Base-by-base conservation (phyloP, 1,284 basidiomycete genomes). In the Bondarzewia mesenterica region DNA sequence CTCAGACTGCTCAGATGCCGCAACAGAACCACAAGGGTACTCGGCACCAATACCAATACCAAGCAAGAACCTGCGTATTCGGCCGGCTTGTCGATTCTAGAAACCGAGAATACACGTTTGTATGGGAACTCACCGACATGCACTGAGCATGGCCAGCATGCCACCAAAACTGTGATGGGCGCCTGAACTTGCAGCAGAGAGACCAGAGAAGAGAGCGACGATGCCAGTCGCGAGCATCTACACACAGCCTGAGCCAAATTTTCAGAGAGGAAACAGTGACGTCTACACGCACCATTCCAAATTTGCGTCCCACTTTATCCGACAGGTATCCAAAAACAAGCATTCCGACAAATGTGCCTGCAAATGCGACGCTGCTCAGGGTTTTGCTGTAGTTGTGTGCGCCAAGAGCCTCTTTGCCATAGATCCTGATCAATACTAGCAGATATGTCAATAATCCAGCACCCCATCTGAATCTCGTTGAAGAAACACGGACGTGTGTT, bases 21-120 rank as follows among this genome's bases (percentile, higher is more conserved):
- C 90, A n/a, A 96, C 92, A 3, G 85, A 88, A 6, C 93, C 93
- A 52, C 85, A 88, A 5, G 92, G 93, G 56, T 96, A 95, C 63
- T 94, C 90, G 10, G 91, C 91, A 22, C 92, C 93, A 7, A 92
- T 72, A 37, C 89, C 89, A 50, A 91, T 83, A 42, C 89, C 90
- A 47, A 90, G 72, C 7, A 93, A 64, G 70, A 92, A 88, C 26
- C 83, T 85, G 46, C 25, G 14, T n/a, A n/a, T n/a, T n/a, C n/a
- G n/a, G n/a, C n/a, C n/a, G n/a, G n/a, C n/a, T n/a, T n/a, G n/a
- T n/a, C n/a, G n/a, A n/a, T n/a, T n/a, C n/a, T n/a, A n/a, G n/a
- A n/a, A n/a, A n/a, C n/a, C n/a, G n/a, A n/a, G n/a, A n/a, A n/a
- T n/a, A n/a, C n/a, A n/a, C n/a, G n/a, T n/a, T n/a, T n/a, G n/a